A percentile compares a stretch with the other conserved stretches of the same genome.
Evolutionary conservation across 345 rosid genomes (phyloP).

Genomic region (Brassica incana): DNA sequence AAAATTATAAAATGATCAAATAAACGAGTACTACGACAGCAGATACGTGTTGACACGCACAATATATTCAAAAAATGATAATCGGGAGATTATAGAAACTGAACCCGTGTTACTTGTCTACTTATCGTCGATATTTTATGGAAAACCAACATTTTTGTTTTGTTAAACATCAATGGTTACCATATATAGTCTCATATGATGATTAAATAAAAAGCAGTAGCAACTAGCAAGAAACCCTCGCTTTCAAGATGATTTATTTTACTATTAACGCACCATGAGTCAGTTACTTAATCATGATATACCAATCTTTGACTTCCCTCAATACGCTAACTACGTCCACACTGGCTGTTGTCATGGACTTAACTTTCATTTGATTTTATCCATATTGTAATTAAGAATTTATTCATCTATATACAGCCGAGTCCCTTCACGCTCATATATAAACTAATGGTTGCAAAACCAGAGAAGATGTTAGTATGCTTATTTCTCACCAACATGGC

Average conservation of each 20-base stretch:
- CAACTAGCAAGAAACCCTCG: background rate
- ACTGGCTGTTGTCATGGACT: background rate
- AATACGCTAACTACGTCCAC: background rate
- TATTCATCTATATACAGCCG: background rate
- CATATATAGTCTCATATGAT: background rate
- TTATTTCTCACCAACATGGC: background rate
- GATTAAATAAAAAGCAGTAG: background rate
- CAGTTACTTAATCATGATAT: background rate
- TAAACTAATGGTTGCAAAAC: background rate
- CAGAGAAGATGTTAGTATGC: background rate
- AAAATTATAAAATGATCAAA: background rate
- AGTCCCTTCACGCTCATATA: background rate
- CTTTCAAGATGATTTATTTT: too few relatives aligned
- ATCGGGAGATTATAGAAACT: too few relatives aligned
- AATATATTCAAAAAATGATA: too few relatives aligned
- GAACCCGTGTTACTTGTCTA: too few relatives aligned
- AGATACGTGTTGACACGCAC: background rate
- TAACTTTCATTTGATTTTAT: background rate
- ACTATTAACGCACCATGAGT: too few relatives aligned
- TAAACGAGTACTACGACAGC: background rate
- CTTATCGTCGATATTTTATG: too few relatives aligned
- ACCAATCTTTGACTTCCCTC: background rate
- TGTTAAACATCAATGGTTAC: background rate
- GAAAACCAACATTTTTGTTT: background rate
- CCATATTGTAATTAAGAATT: background rate